Evolutionary conservation across 352 stramenopile genomes (phyloP).

Genomic region (Pythium phragmitis): DNA sequence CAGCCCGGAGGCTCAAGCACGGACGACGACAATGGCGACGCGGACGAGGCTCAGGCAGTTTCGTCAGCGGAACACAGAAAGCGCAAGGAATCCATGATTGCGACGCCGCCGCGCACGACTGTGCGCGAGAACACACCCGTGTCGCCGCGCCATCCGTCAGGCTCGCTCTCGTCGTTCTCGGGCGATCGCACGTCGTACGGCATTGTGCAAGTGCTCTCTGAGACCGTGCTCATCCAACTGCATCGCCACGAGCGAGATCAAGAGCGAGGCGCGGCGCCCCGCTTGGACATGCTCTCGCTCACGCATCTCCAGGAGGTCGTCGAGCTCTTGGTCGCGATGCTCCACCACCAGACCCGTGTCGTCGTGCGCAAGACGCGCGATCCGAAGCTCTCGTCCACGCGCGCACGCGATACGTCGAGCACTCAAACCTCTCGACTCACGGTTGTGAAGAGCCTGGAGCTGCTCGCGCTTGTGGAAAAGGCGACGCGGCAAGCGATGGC

Average conservation of each 20-base stretch:
- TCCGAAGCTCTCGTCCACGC: conserved; percentile 56
- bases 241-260: conserved; percentile 35
- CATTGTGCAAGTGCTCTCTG: conserved; percentile 61
- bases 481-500: conserved; percentile 27
- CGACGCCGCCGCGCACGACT: conserved; percentile 37
- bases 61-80: conserved; percentile 31
- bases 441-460: conserved; percentile 30
- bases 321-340: conserved; percentile 69
- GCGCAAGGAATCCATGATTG: conserved; percentile 75
- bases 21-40: neutral
- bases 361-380: conserved; percentile 62
- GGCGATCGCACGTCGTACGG: conserved; percentile 67
- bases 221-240: conserved; percentile 42
- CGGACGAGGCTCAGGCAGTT: neutral
- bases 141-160: conserved; percentile 22
- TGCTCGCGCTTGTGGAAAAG: conserved; percentile 34
- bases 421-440: conserved; percentile 24
- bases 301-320: conserved; percentile 48
- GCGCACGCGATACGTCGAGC: conserved; percentile 30
- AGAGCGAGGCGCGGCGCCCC: conserved; percentile 12
- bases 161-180: conserved; percentile 47
- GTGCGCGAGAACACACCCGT: conserved; percentile 13
- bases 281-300: conserved; percentile 54
- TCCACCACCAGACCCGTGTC: conserved; percentile 65
- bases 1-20: conserved; percentile 26